Evolutionary conservation across 352 stramenopile genomes (phyloP), one percentile per base, ranked within the genome.

Genomic region (Pelagophyceae sp.): DNA sequence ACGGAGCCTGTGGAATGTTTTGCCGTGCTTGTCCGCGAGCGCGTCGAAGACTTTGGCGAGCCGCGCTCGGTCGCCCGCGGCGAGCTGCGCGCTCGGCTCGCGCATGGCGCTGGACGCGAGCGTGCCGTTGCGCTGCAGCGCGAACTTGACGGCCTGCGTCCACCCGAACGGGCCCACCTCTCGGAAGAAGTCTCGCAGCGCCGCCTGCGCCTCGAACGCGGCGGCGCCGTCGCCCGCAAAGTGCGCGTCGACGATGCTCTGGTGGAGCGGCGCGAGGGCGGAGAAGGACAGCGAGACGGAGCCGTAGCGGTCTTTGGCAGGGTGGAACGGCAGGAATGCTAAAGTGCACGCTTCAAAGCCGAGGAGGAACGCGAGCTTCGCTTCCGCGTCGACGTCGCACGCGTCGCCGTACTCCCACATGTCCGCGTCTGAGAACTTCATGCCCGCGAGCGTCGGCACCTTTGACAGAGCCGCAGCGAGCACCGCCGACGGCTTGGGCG

Each of bases 371-470:
- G 58, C 58, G 23, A 65, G 58, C 5, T 2, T 6, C 5, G 17
- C 58, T 6, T 17, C 15, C 45, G 33, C 15, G 19, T 64, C 38
- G n/a, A 29, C 32, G 45, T 64, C 38, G 70, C 29, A 38, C 17
- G 17, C 60, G 11, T 38, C 33, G 33, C 45, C 29, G 38, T 61
- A 63, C 32, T 50, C 29, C 33, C 45, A 64, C 32, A 76, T 45
- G 70, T 76, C 27, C 2, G 5, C 37, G 70, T 76, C 72, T 19
- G 19, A 75, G 72, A 61, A 77, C 75, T 75, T 75, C 38, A 78
- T 75, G 61, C 58, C 75, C 37, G 54, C 75, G 50, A 78, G 45
- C 37, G 51, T 78, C 35, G 51, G 27, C 33, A 75, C 58, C 5
- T 19, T 6, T 25, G 72, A 23, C 50, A 25, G 6, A 3, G 35